Base-by-base conservation (phyloP, 805 yeast genomes). In the Pichia gijzeniarum region DNA sequence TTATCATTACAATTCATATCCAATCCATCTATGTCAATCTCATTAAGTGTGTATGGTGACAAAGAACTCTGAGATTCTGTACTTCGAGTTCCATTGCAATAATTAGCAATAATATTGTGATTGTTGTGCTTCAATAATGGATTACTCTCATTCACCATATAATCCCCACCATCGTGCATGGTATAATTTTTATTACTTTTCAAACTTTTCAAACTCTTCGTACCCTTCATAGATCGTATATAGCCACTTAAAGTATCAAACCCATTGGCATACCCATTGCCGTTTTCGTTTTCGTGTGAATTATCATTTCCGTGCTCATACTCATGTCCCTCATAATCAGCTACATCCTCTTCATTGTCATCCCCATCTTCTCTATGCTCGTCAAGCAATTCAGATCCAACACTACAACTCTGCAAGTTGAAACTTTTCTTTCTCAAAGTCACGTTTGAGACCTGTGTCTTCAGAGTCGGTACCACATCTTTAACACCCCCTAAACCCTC, bases 401-500 rank as follows among this genome's bases (percentile, higher is more conserved):
- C 17, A 25, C 28, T 25, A 10, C 28, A 25, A 7, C 28, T 10
- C 6, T 25, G 8, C 7, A 30, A 6, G 17, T 36, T 21, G 12
- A 38, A 19, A 18, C 18, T 14, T 4, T 33, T 18, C 22, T 30
- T 30, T 9, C 46, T 39, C 16, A 57, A 30, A n/a, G 20, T 46
- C 3, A 57, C 44, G 3, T 53, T 41, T 6, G 40, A 22, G 4
- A 50, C 48, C 21, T 49, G 43, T 41, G 49, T 46, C 0, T 45
- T 42, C 8, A 59, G 41, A n/a, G 67, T 62, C 3, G 67, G 67
- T 2, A 43, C 41, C 7, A 34, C 25, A 20, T 43, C 41, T 5
- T 14, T 22, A 4, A 9, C 8, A 13, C 10, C 31, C 4, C n/a
- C 16, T 25, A 25, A 25, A 16, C 25, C 17, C 10, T 19, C 14